Evolutionary conservation across 164 flowering plant genomes (phyloP), one percentile per base, ranked within the genome.

Genomic region (Stephania japonica): DNA sequence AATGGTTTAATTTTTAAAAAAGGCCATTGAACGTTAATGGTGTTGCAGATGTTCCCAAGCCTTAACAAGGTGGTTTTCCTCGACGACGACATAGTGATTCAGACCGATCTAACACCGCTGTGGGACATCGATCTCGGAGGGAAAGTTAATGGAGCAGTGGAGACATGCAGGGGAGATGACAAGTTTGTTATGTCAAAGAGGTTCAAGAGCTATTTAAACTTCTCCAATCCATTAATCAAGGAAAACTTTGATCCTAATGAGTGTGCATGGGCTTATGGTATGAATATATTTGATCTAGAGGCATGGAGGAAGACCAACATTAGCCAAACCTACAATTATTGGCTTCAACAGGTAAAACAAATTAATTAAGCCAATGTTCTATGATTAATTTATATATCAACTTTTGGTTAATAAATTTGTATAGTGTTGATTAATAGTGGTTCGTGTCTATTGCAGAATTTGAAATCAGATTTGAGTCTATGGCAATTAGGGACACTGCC

Each of bases 211-310:
- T 96, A 96, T 69, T 75, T 96, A 78, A 96, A 96, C 86, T 96
- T 96, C 75, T 91, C 98, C 7, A 97, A 96, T 76, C 98, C 97
- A 4, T 41, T 93, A 75, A 89, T 96, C 74, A 70, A 86, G 4
- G 69, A 83, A 26, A 88, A 79, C 66, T 96, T 96, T 13, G 78
- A 93, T 76, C 94, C 97, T 1, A 73, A 87, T 41, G 91, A 91
- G 81, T 96, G 99, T 77, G 99, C 97, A 4, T 96, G 99, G 99
- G 99, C 99, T 24, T 96, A 96, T 75, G 99, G 98, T 41, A 93
- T 96, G 98, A 96, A 95, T 76, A 84, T 95, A 41, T 93, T 95
- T 61, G 97, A 95, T 78, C 83, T 95, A 0, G 85, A 87, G 27
- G 97, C 91, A 47, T 95, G 99, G 99, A 87, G 97, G 75, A 90